Percentiles rank a stretch among this genome's conserved stretches.
Conservation (phyloP, 139 green algal genomes). For the Chlorella sp. region DNA sequence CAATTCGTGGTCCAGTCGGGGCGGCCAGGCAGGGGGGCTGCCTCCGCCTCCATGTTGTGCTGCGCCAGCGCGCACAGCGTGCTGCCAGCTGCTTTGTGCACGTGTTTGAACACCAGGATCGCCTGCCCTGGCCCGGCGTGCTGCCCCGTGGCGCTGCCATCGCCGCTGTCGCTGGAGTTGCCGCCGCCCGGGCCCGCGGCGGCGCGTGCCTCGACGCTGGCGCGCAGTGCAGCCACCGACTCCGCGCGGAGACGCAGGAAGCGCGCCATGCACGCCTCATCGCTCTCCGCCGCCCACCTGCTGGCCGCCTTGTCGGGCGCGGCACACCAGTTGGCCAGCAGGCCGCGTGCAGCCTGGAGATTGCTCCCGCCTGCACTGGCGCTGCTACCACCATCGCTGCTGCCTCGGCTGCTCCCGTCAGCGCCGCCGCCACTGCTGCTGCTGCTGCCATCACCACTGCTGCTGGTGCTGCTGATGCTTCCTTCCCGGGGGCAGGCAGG, state of each 20-base stretch:
- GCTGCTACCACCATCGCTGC: neutral
- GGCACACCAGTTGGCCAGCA: constrained; percentile 1
- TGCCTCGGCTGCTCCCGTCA: neutral
- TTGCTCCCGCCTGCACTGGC: neutral
- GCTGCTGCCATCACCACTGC: neutral
- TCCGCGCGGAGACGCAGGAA: neutral
- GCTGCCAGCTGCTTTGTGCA: constrained; percentile 35
- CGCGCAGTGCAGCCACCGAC: neutral
- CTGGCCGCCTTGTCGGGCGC: neutral
- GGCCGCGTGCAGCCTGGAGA: neutral
- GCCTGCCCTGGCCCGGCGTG: too few relatives aligned
- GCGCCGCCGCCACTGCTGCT: neutral
- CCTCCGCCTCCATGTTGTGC: constrained; percentile 21
- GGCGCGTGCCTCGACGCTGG: too few relatives aligned
- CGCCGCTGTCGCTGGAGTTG: too few relatives aligned
- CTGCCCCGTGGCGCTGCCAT: too few relatives aligned
- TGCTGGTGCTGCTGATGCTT: neutral
- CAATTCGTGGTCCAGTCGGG: constrained; percentile 36
- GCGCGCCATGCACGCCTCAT: constrained; percentile 9
- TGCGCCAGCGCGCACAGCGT: constrained; percentile 25
- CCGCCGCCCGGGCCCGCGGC: too few relatives aligned
- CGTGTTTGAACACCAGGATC: constrained; percentile 28
- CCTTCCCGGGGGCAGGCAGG: neutral
- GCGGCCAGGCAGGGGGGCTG: neutral
- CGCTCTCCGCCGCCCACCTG: neutral